Conservation (phyloP, 768 basidiomycete genomes). For the Thelephora ganbajun region DNA sequence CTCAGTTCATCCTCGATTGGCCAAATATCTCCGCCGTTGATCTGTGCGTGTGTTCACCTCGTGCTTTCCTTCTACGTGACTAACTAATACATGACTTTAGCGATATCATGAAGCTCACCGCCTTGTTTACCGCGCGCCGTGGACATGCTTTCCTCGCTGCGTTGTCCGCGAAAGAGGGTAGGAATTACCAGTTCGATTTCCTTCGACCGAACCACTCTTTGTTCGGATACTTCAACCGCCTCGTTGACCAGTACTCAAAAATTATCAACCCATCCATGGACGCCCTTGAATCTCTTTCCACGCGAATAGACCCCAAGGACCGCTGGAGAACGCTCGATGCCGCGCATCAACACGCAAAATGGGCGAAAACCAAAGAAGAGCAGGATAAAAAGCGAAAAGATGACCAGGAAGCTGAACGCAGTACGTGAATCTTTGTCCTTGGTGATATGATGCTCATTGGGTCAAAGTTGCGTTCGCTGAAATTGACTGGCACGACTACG, state of each 20-base stretch:
- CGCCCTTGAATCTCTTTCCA: constrained; percentile 53
- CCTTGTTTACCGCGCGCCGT: constrained; percentile 86
- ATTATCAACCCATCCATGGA: constrained; percentile 76
- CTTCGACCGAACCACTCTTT: constrained; percentile 91
- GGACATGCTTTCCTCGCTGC: constrained; percentile 77
- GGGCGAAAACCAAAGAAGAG: constrained; percentile 76
- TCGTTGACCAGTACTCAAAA: constrained; percentile 93
- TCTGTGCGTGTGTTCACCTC: constrained; percentile 43
- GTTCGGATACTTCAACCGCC: constrained; percentile 91
- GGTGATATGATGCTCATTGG: constrained; percentile 1
- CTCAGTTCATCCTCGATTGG: constrained; percentile 75
- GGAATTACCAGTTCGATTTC: constrained; percentile 98
- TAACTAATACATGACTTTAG: constrained; percentile 23
- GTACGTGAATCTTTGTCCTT: constrained; percentile 28
- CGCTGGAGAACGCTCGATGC: constrained; percentile 71
- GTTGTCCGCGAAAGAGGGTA: constrained; percentile 78
- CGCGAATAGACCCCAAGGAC: constrained; percentile 46
- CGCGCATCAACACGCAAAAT: constrained; percentile 69
- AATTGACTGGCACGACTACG: constrained; percentile 99
- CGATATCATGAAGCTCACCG: constrained; percentile 92
- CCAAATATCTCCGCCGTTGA: constrained; percentile 84
- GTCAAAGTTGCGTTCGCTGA: constrained; percentile 77
- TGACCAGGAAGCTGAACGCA: constrained; percentile 83
- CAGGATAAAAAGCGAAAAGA: constrained; percentile 78
- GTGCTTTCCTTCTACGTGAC: not conserved